Conservation (phyloP, 306 rosid genomes). For the Fragaria iinumae region DNA sequence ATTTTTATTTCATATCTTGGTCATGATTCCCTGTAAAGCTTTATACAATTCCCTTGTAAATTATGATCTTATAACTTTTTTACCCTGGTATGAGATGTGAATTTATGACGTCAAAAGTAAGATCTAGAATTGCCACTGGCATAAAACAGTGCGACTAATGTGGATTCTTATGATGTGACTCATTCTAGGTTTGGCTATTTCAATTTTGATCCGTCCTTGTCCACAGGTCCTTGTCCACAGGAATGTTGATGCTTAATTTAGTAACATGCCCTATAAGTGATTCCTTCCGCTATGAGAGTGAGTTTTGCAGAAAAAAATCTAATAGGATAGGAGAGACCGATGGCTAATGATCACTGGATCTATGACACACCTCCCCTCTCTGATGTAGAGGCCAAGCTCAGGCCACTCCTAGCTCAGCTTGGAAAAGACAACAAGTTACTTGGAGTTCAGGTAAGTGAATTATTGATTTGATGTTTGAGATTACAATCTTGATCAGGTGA, state of each 20-base stretch:
- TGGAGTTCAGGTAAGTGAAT: conserved; percentile 77
- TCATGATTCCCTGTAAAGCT: no score
- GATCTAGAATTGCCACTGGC: background rate
- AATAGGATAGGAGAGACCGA: conserved; percentile 55
- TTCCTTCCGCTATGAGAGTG: conserved; percentile 67
- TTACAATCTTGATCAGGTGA: background rate
- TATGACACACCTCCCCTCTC: conserved; percentile 74
- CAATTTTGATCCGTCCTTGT: background rate
- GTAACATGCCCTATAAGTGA: conserved; percentile 47
- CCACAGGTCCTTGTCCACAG: background rate
- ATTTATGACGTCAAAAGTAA: background rate
- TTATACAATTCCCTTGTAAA: no score
- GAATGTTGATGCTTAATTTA: conserved; percentile 12
- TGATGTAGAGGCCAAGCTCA: conserved; percentile 79
- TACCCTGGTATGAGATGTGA: background rate
- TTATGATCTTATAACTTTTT: no score
- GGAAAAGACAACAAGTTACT: conserved; percentile 76
- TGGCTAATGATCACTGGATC: conserved; percentile 74
- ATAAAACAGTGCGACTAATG: background rate
- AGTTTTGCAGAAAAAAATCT: conserved; percentile 51
- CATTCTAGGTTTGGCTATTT: background rate
- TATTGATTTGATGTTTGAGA: background rate
- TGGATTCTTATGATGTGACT: background rate
- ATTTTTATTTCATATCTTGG: no score
- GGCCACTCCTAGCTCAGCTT: conserved; percentile 69